Conservation (phyloP, 1,284 basidiomycete genomes). For the Flammula alnicola region DNA sequence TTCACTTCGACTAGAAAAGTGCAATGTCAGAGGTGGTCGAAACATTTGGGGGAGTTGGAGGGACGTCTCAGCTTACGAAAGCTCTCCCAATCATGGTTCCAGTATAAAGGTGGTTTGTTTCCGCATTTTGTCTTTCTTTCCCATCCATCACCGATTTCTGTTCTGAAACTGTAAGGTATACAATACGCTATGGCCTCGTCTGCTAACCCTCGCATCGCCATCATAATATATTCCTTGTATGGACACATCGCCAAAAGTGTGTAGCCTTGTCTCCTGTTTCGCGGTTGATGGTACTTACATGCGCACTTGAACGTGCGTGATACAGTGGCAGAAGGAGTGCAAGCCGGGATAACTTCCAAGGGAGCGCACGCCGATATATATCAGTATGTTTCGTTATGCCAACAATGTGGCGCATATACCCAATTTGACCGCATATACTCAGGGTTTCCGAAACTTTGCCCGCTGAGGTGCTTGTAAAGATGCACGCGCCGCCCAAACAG, state of each 20-base stretch:
- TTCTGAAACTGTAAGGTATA: neutral
- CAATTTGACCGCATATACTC: too few relatives aligned
- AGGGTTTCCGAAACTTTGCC: conserved; percentile 86
- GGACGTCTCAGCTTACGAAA: neutral
- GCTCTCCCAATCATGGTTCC: too few relatives aligned
- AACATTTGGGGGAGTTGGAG: too few relatives aligned
- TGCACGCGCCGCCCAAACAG: conserved; percentile 78
- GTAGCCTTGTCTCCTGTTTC: neutral
- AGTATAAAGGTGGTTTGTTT: too few relatives aligned
- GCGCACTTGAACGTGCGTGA: conserved; percentile 6
- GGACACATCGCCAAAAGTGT: conserved; percentile 74
- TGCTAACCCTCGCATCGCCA: conserved; percentile 65
- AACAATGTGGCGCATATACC: neutral
- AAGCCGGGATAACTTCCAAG: conserved; percentile 68
- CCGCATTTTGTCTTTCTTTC: too few relatives aligned
- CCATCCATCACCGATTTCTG: neutral
- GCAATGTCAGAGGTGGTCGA: too few relatives aligned
- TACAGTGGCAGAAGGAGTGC: conserved; percentile 79
- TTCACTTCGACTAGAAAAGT: too few relatives aligned
- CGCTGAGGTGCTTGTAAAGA: conserved; percentile 73
- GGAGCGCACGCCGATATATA: conserved; percentile 77
- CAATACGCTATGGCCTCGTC: neutral
- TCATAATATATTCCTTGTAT: conserved; percentile 84
- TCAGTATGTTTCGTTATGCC: conserved; percentile 55
- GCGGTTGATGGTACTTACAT: conserved; percentile 41